Evolutionary conservation across 2,329 filamentous ascomycete species (phyloP).

Genomic region (Diplodia scrobiculata): DNA sequence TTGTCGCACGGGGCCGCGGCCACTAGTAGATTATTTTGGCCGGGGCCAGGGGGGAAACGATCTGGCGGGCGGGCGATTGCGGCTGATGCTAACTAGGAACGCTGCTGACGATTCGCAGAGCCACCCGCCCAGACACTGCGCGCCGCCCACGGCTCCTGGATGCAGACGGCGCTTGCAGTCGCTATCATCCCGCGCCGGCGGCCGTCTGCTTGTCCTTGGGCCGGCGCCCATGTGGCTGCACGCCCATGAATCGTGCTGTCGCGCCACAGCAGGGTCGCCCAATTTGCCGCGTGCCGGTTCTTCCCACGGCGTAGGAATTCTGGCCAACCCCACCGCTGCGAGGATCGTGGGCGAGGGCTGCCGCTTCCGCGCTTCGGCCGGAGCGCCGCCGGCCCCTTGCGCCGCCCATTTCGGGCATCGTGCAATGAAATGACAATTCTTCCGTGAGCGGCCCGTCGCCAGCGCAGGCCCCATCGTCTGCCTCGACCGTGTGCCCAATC

Average conservation of each 20-base stretch:
- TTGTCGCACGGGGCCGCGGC: slow-evolving; percentile 17
- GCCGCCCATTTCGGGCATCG: background rate
- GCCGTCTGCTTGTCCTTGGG: background rate
- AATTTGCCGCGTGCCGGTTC: slow-evolving; percentile 7
- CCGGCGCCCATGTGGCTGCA: slow-evolving; percentile 16
- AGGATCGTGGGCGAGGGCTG: slow-evolving; percentile 7
- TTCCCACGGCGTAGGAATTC: slow-evolving; percentile 6
- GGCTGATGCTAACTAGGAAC: slow-evolving; percentile 5
- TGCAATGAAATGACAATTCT: slow-evolving; percentile 22
- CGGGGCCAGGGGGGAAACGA: slow-evolving; percentile 1
- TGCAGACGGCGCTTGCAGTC: background rate
- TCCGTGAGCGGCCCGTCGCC: slow-evolving; percentile 4
- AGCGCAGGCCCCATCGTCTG: slow-evolving; percentile 1
- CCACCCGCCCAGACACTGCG: background rate
- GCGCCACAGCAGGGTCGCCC: slow-evolving; percentile 13
- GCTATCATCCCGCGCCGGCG: background rate
- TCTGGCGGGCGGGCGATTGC: slow-evolving; percentile 14
- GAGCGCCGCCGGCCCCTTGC: background rate
- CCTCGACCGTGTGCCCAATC: slow-evolving; percentile 13
- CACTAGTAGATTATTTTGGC: slow-evolving; percentile 10
- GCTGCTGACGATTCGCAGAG: background rate
- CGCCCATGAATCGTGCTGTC: slow-evolving; percentile 1
- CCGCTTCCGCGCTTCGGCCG: slow-evolving; percentile 1
- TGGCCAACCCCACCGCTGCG: slow-evolving; percentile 8
- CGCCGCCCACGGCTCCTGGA: background rate